phyloP scores from a whole-genome alignment of 257 asterid genomes.

The Striga asiatica region DNA sequence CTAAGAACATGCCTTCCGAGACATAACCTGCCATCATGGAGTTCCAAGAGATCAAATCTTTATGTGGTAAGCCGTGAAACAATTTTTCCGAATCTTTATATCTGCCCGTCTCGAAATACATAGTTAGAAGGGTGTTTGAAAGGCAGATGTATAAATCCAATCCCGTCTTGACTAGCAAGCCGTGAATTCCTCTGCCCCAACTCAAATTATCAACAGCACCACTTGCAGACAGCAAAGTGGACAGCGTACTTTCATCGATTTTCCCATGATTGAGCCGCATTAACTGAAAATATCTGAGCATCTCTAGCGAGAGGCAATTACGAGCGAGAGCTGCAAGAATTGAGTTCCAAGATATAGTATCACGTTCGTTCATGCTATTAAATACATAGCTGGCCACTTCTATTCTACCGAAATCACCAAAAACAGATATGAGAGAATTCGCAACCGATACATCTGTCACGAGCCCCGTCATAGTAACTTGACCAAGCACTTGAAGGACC shows the following conservation, averaged over 20 bases:
- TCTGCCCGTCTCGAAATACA: constrained; percentile 48
- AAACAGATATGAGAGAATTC: constrained; percentile 49
- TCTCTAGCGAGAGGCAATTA: constrained; percentile 30
- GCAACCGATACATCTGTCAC: constrained; percentile 42
- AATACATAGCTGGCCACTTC: constrained; percentile 37
- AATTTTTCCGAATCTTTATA: constrained; percentile 36
- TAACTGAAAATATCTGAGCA: constrained; percentile 31
- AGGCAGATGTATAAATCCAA: constrained; percentile 21
- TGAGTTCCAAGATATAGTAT: constrained; percentile 68
- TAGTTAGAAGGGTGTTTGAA: constrained; percentile 38
- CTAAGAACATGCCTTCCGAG: constrained; percentile 30
- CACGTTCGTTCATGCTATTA: constrained; percentile 33
- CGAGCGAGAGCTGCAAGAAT: constrained; percentile 45
- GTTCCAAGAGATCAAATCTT: constrained; percentile 63
- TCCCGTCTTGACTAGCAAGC: constrained; percentile 50
- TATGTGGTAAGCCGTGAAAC: constrained; percentile 33
- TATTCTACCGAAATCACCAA: constrained; percentile 35
- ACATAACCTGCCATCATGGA: constrained; percentile 65
- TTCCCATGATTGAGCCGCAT: constrained; percentile 48
- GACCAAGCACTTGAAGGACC: constrained; percentile 54
- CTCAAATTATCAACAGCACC: constrained; percentile 19
- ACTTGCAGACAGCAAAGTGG: constrained; percentile 21
- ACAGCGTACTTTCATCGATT: constrained; percentile 44
- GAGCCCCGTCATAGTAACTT: constrained; percentile 48
- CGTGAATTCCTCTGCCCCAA: constrained; percentile 61